Evolutionary conservation across 192 early-diverging fungal genomes (phyloP).

Genomic region (Coemansia sp.): DNA sequence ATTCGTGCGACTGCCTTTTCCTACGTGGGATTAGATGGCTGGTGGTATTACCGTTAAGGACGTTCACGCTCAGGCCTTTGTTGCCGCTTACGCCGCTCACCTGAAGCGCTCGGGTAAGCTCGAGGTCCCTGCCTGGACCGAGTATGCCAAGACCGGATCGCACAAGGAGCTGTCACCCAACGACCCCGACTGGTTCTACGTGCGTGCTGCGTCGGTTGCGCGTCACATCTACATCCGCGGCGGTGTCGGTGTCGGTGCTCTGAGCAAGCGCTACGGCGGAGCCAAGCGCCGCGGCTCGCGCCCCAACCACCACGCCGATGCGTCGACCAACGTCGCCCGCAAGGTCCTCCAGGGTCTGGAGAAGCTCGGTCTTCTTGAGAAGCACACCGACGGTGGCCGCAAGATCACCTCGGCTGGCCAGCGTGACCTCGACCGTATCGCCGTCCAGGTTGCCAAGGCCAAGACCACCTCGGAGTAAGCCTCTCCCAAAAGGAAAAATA

Average conservation of each 20-base stretch:
- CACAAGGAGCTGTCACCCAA: conserved; percentile 97
- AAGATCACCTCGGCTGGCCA: conserved; percentile 93
- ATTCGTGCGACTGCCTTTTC: not conserved
- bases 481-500: conserved; percentile 6
- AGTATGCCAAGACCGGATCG: conserved; percentile 96
- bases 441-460: conserved; percentile 62
- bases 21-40: conserved; percentile 39
- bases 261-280: conserved; percentile 93
- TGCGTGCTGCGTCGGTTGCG: conserved; percentile 92
- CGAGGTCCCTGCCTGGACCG: conserved; percentile 98
- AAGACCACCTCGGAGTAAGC: conserved; percentile 12
- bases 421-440: conserved; percentile 98
- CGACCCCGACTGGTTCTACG: conserved; percentile 99
- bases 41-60: conserved; percentile 94
- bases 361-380: conserved; percentile 96
- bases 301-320: conserved; percentile 84
- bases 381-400: conserved; percentile 91
- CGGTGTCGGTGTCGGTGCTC: conserved; percentile 89
- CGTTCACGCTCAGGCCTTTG: conserved; percentile 92
- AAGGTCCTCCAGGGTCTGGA: conserved; percentile 98
- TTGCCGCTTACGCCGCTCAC: conserved; percentile 98
- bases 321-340: conserved; percentile 89
- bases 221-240: conserved; percentile 96
- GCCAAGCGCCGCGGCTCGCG: conserved; percentile 87
- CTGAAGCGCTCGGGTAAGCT: conserved; percentile 98